A percentile compares a stretch with the other conserved stretches of the same genome.
Evolutionary conservation across 2,329 filamentous ascomycete species (phyloP).

Genomic region (Cordyceps cateniannulata): DNA sequence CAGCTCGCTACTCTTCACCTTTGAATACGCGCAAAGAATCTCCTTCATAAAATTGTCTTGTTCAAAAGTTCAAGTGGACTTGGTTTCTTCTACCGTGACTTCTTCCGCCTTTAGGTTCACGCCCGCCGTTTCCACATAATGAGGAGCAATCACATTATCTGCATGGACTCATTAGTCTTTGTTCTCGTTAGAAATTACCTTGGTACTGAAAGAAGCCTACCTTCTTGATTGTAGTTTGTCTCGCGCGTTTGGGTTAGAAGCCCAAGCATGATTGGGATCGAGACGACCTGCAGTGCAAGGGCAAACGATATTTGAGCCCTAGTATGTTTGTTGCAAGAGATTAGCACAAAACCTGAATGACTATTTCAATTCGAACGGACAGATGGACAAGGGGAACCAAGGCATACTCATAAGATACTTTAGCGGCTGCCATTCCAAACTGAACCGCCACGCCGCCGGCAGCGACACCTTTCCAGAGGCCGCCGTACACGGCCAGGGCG

Average conservation of each 20-base stretch:
- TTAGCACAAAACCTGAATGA: background rate
- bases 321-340: background rate
- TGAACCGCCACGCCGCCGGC: slow-evolving; percentile 7
- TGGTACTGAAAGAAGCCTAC: background rate
- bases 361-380: background rate
- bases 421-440: slow-evolving; percentile 4
- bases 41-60: background rate
- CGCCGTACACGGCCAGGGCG: slow-evolving; percentile 12
- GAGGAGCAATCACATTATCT: background rate
- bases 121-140: background rate
- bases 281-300: background rate
- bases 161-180: background rate
- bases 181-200: background rate
- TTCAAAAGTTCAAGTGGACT: background rate
- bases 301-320: slow-evolving; percentile 2
- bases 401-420: background rate
- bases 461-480: slow-evolving; percentile 14
- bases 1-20: background rate
- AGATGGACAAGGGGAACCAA: background rate
- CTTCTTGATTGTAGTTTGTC: background rate
- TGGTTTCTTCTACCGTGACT: background rate
- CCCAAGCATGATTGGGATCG: slow-evolving; percentile 1
- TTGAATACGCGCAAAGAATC: background rate
- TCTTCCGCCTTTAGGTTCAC: background rate
- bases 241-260: background rate